Percentiles rank a stretch among this genome's conserved stretches.
These are phyloP conservation scores for Lactifluus subvellereus DNA, from an alignment of 768 basidiomycete genomes.

Conservation along the genomic window DNA sequence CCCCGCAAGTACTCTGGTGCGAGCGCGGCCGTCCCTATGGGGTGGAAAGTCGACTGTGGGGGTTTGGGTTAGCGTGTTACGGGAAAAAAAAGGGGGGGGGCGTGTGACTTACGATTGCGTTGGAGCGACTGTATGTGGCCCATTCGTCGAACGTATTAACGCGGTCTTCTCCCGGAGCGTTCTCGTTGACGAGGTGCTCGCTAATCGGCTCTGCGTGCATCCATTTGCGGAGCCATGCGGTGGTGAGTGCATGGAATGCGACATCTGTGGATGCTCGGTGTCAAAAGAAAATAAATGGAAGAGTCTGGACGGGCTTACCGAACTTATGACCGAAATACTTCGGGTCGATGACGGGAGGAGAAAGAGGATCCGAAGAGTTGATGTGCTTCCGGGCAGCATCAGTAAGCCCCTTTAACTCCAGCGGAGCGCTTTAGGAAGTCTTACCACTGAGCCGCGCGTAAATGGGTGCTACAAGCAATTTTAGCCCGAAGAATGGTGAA, in stretches of 20 bases:
- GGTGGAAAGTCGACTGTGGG: constrained; percentile 22
- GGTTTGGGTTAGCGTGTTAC: not conserved
- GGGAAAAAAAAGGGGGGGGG: not conserved
- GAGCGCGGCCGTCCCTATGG: constrained; percentile 37
- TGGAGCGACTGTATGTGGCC: constrained; percentile 17
- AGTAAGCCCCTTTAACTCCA: not conserved
- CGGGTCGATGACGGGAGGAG: constrained; percentile 38
- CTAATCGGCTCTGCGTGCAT: constrained; percentile 21
- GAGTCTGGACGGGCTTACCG: constrained; percentile 3
- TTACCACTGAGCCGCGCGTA: constrained; percentile 20
- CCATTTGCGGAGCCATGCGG: constrained; percentile 24
- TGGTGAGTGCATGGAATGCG: constrained; percentile 31
- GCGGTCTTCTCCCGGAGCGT: constrained; percentile 7
- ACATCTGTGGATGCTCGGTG: constrained; percentile 22
- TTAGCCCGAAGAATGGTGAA: not conserved
- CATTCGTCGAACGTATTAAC: constrained; percentile 21
- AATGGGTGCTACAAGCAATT: constrained; percentile 10
- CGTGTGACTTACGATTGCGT: constrained; percentile 13
- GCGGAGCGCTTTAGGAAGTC: not conserved
- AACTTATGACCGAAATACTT: constrained; percentile 33
- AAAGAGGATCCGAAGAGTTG: constrained; percentile 32
- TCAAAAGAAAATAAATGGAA: constrained; percentile 3
- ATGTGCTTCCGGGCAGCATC: constrained; percentile 25
- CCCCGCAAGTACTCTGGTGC: constrained; percentile 35
- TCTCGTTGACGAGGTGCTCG: constrained; percentile 14